phyloP scores from a whole-genome alignment of 2,329 filamentous ascomycete species.

The Davidsoniella virescens region DNA sequence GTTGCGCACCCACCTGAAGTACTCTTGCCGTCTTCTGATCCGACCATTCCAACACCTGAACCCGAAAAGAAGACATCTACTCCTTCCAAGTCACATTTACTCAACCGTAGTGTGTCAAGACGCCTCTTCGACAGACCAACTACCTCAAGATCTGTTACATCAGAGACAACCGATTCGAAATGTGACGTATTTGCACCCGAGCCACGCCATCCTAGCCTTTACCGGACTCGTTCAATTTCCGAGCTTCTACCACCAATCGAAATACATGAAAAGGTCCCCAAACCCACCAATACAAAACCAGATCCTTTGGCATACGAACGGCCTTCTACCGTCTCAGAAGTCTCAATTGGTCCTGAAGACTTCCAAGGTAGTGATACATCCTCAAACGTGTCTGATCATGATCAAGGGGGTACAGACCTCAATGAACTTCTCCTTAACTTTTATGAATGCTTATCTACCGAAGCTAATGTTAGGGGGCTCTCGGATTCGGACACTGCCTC shows the following conservation, averaged over 20 bases:
- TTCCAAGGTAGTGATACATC: too few relatives aligned
- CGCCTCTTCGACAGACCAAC: conserved; percentile 1
- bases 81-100: neutral
- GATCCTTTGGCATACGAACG: neutral
- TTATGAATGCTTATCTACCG: neutral
- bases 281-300: neutral
- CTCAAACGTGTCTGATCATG: too few relatives aligned
- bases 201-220: neutral
- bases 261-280: neutral
- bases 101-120: conserved; percentile 3
- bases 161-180: neutral
- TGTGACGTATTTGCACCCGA: conserved; percentile 2
- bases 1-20: neutral
- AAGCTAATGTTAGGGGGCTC: neutral
- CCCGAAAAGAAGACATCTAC: neutral
- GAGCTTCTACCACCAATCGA: conserved; percentile 5
- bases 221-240: neutral
- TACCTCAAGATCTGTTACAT: too few relatives aligned
- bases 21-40: neutral
- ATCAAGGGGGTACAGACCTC: too few relatives aligned
- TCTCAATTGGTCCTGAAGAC: too few relatives aligned
- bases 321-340: neutral
- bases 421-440: too few relatives aligned
- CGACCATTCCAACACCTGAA: neutral
- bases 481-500: neutral